Evolutionary conservation across 306 rosid species (phyloP).

Genomic region (Quercus engelmannii): DNA sequence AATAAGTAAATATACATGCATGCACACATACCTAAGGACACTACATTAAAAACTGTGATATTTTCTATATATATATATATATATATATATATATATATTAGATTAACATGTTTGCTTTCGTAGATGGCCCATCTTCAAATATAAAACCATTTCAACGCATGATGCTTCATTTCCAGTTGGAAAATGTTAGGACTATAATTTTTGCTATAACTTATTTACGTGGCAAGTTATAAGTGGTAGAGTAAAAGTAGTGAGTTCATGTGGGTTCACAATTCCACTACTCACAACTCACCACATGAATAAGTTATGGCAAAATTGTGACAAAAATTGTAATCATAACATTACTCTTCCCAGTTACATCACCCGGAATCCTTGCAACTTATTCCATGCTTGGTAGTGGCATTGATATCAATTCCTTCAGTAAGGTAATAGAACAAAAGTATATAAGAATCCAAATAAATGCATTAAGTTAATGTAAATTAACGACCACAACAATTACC

Average conservation of each 20-base stretch:
- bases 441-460: background rate
- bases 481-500: conserved; percentile 39
- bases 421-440: background rate
- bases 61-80: background rate
- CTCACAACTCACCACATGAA: too few relatives aligned
- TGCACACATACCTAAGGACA: background rate
- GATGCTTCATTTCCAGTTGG: conserved; percentile 65
- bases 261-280: too few relatives aligned
- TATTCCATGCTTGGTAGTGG: conserved; percentile 38
- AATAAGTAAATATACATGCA: background rate
- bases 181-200: too few relatives aligned
- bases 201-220: too few relatives aligned
- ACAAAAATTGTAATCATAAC: too few relatives aligned
- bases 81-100: too few relatives aligned
- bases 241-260: too few relatives aligned
- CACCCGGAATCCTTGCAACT: conserved; percentile 81
- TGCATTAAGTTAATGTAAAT: background rate
- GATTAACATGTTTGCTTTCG: conserved; percentile 66
- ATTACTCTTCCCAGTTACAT: conserved; percentile 10
- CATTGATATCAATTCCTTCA: conserved; percentile 8
- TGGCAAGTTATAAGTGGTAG: too few relatives aligned
- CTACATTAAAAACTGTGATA: background rate
- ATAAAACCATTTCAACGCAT: conserved; percentile 89
- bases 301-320: too few relatives aligned
- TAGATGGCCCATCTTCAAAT: conserved; percentile 77